phyloP scores from a whole-genome alignment of 805 yeast species.

The Kurtzmaniella cleridarum region DNA sequence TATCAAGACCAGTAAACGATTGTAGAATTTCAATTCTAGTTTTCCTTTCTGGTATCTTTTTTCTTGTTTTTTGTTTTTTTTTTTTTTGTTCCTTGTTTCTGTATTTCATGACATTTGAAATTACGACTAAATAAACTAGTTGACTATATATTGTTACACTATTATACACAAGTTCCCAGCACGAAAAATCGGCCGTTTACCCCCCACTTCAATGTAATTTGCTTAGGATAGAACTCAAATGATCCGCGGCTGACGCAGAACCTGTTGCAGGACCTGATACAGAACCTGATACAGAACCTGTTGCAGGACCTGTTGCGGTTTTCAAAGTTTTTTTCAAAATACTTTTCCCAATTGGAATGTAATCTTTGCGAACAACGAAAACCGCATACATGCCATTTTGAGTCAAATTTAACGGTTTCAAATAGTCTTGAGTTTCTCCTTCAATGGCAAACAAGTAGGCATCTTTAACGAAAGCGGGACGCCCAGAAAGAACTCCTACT shows the following conservation, averaged over 20 bases:
- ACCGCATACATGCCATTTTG: slow-evolving; percentile 27
- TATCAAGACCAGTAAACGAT: too few species aligned
- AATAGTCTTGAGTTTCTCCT: slow-evolving; percentile 12
- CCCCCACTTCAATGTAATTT: slow-evolving; percentile 15
- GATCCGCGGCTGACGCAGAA: too few species aligned
- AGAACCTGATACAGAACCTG: too few species aligned
- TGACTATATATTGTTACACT: slow-evolving; percentile 1
- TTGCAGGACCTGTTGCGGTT: not conserved
- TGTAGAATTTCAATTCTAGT: too few species aligned
- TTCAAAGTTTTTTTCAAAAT: slow-evolving; percentile 13
- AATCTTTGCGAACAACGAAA: slow-evolving; percentile 34
- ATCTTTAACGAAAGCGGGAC: slow-evolving; percentile 53
- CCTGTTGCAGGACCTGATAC: slow-evolving; percentile 1
- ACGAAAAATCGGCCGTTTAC: too few species aligned
- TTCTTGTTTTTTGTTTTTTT: too few species aligned
- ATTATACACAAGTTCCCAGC: slow-evolving; percentile 1
- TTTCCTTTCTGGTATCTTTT: too few species aligned
- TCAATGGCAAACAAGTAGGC: slow-evolving; percentile 49
- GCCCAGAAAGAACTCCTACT: slow-evolving; percentile 56
- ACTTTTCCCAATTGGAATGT: slow-evolving; percentile 20
- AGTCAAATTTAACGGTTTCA: slow-evolving; percentile 18
- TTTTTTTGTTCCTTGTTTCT: too few species aligned
- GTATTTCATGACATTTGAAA: too few species aligned
- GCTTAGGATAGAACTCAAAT: slow-evolving; percentile 21
- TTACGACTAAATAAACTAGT: slow-evolving; percentile 4